phyloP scores from a whole-genome alignment of 495 filamentous ascomycete genomes.

The Friedmanniomyces simplex region DNA sequence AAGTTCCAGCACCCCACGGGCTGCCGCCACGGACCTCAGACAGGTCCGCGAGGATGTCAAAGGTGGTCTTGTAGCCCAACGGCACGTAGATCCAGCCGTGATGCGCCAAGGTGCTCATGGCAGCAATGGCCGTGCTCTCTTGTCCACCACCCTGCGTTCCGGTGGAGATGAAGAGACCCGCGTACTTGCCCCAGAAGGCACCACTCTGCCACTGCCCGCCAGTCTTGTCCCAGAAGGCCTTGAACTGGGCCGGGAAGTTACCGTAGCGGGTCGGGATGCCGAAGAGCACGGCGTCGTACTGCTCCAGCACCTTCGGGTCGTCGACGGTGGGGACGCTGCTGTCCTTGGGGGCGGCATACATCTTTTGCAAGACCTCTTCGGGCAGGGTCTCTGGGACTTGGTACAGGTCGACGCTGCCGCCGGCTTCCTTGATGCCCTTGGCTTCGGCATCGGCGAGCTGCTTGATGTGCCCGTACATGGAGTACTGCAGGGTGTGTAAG shows the following conservation, averaged over 20 bases:
- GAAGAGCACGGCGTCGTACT: constrained; percentile 71
- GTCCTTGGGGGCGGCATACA: constrained; percentile 77
- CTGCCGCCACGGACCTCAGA: constrained; percentile 71
- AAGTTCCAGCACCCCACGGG: constrained; percentile 92
- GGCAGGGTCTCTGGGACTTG: constrained; percentile 86
- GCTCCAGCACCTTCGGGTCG: constrained; percentile 42
- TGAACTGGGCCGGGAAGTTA: constrained; percentile 97
- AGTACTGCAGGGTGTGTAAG: constrained; percentile 54
- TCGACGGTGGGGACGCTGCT: constrained; percentile 51
- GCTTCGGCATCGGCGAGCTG: constrained; percentile 81
- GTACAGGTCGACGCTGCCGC: constrained; percentile 66
- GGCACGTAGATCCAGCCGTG: constrained; percentile 96
- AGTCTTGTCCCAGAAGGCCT: constrained; percentile 77
- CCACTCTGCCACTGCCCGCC: constrained; percentile 48
- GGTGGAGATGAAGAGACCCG: constrained; percentile 82
- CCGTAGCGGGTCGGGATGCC: constrained; percentile 98
- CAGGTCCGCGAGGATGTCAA: constrained; percentile 55
- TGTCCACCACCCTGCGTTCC: constrained; percentile 80
- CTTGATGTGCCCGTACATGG: constrained; percentile 87
- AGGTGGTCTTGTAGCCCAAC: constrained; percentile 79
- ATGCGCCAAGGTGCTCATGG: constrained; percentile 81
- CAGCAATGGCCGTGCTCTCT: constrained; percentile 71
- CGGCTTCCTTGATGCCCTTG: constrained; percentile 79
- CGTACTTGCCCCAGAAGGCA: constrained; percentile 81
- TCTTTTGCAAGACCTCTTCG: constrained; percentile 69